These are phyloP conservation scores for Brassica cretica DNA, from an alignment of 345 rosid genomes.

Conservation along the genomic window DNA sequence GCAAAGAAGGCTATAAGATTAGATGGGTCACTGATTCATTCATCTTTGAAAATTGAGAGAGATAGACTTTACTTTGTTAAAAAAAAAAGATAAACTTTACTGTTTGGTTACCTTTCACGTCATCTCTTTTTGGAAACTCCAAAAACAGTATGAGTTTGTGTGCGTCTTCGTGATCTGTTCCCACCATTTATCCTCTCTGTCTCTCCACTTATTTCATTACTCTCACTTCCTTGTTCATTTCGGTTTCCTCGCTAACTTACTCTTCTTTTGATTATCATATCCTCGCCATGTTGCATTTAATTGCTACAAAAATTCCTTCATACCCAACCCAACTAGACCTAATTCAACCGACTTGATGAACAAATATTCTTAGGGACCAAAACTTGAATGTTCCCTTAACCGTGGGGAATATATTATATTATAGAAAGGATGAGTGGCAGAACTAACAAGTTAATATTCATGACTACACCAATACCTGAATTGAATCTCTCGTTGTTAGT, in stretches of 20 bases:
- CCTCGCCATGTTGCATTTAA: constrained; percentile 9
- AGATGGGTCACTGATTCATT: constrained; percentile 39
- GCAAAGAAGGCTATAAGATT: constrained; percentile 32
- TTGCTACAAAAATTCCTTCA: neutral
- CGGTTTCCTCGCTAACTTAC: constrained; percentile 24
- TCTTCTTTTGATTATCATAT: constrained; percentile 6
- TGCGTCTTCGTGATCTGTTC: constrained; percentile 40
- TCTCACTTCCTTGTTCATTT: constrained; percentile 31
- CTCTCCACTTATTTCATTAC: constrained; percentile 36
- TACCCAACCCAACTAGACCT: neutral
- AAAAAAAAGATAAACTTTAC: too few relatives aligned
- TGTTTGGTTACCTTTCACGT: constrained; percentile 40
- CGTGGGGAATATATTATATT: neutral
- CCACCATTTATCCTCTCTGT: constrained; percentile 43
- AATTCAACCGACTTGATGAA: neutral
- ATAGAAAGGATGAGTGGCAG: too few relatives aligned
- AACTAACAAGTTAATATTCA: neutral
- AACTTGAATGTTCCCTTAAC: neutral
- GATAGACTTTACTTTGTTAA: constrained; percentile 9
- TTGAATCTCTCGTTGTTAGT: neutral
- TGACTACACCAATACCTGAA: neutral
- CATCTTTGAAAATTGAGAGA: constrained; percentile 36
- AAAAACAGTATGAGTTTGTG: constrained; percentile 40
- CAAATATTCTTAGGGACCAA: neutral
- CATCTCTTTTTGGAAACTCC: constrained; percentile 42